Evolutionary conservation across 768 basidiomycete species (phyloP).

Genomic region (Albatrellus ellisii): DNA sequence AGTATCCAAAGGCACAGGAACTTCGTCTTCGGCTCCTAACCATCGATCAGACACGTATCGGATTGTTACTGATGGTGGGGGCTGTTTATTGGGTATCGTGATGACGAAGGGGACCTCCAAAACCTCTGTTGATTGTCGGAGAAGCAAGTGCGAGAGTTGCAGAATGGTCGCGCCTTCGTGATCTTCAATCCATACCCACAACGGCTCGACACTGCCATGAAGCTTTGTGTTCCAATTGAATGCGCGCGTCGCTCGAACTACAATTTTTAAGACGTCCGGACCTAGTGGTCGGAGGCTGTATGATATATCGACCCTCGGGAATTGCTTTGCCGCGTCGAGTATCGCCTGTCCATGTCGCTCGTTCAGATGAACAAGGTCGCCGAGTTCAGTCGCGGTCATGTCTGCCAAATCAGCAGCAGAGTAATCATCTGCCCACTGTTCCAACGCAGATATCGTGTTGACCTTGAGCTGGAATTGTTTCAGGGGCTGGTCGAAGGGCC

Average conservation of each 20-base stretch:
- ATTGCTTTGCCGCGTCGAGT: constrained; percentile 66
- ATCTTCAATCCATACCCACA: constrained; percentile 96
- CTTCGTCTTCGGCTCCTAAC: constrained; percentile 81
- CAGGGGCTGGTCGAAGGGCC: constrained; percentile 92
- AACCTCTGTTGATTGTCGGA: constrained; percentile 49
- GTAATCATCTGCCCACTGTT: constrained; percentile 73
- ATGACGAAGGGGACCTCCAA: constrained; percentile 72
- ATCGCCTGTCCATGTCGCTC: constrained; percentile 73
- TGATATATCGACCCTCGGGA: constrained; percentile 58
- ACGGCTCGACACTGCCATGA: constrained; percentile 71
- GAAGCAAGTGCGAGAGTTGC: constrained; percentile 59
- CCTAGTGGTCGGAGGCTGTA: constrained; percentile 73
- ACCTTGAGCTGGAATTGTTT: constrained; percentile 66
- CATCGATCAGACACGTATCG: constrained; percentile 83
- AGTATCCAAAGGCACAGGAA: constrained; percentile 45
- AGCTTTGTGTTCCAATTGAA: constrained; percentile 75
- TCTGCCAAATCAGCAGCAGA: constrained; percentile 57
- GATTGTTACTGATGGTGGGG: constrained; percentile 56
- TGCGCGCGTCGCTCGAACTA: constrained; percentile 42
- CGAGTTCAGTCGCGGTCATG: constrained; percentile 56
- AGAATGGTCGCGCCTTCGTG: constrained; percentile 69
- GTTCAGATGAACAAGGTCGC: constrained; percentile 75
- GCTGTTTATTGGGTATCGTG: constrained; percentile 44
- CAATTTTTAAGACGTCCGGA: constrained; percentile 70
- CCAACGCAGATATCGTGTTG: constrained; percentile 68